These are phyloP conservation scores for Dimocarpus longan DNA, from an alignment of 345 rosid genomes.

Conservation along the genomic window DNA sequence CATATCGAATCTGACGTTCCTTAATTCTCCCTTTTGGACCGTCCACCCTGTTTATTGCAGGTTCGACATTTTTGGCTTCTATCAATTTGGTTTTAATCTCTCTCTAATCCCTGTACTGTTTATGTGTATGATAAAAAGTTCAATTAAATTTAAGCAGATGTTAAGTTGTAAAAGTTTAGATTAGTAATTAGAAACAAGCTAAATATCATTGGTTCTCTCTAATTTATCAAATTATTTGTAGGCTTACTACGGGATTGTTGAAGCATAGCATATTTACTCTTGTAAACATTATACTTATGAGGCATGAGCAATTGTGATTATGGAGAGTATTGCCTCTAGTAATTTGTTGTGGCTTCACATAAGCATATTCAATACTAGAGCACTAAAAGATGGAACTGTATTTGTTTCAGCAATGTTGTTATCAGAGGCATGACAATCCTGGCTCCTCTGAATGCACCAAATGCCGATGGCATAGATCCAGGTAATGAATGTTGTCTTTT, in stretches of 20 bases:
- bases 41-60: conserved; percentile 96
- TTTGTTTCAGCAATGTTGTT: conserved; percentile 74
- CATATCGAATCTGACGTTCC: conserved; percentile 82
- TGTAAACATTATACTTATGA: background rate
- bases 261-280: background rate
- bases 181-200: background rate
- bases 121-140: background rate
- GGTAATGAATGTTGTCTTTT: conserved; percentile 43
- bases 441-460: conserved; percentile 95
- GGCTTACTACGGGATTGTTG: background rate
- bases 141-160: background rate
- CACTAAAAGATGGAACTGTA: conserved; percentile 11
- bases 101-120: background rate
- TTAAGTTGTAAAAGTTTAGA: background rate
- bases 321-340: background rate
- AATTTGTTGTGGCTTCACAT: background rate
- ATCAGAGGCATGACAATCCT: conserved; percentile 79
- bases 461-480: conserved; percentile 97
- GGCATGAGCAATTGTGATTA: background rate
- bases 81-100: background rate
- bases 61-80: conserved; percentile 33
- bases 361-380: background rate
- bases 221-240: background rate
- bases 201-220: background rate
- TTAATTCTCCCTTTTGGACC: conserved; percentile 96